Base-by-base conservation (phyloP, 352 stramenopile genomes). In the Globisporangium carolinianum region DNA sequence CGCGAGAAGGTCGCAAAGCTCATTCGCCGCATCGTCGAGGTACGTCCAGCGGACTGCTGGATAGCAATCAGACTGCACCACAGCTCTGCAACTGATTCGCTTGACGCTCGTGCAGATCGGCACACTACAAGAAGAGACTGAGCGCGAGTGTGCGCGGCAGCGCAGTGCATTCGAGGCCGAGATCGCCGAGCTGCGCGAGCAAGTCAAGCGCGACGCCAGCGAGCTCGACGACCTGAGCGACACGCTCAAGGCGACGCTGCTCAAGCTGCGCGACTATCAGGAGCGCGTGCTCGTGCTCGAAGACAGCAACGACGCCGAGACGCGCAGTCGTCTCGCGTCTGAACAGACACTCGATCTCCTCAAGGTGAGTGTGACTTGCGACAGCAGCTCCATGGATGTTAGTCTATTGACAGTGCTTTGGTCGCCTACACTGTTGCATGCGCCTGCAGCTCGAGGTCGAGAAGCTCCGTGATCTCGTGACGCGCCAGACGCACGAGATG, bases 1-100 rank as follows among this genome's bases (percentile, higher is more conserved):
- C 77, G 83, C 32, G 74, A 90, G 6, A 93, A 93, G 68, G 79
- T 93, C 55, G 67, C 79, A 43, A 90, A 91, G 53, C 60, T 93
- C n/a, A 70, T 91, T 12, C 80, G 63, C 1, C 79, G 83, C 42
- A 74, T 93, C 18, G 79, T 91, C 17, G 80, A 93, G 63, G 80
- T 90, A 54, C 55, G 43, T 35, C 4, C 4, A 47, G 36, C n/a
- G 8, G 6, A 37, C 15, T 57, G 51, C 17, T 32, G 24, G 24
- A 47, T 24, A 32, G 2, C 17, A 37, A 24, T 5, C 24, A 32
- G 24, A 32, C 24, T 32, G 24, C 3, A 32, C 24, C 24, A 32
- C 24, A 32, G 24, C 24, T 32, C 24, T 51, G 43, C 1, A 48
- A n/a, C 4, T 42, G 46, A 32, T 10, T 32, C 24, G 24, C 24